Base-by-base conservation (phyloP, 148 eudicot genomes). In the Diospyros lotus region DNA sequence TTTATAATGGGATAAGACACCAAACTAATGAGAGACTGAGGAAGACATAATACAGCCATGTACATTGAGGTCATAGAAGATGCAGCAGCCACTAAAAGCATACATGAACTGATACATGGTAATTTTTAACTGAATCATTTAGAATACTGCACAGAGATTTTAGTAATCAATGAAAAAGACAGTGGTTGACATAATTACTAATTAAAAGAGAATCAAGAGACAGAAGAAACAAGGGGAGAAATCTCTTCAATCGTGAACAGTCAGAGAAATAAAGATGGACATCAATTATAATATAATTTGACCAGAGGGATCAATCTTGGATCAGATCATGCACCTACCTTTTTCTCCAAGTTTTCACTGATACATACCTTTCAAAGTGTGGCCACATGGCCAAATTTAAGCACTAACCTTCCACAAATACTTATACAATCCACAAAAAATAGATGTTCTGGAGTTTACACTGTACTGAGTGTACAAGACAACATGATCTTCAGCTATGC, bases 161-260 rank as follows among this genome's bases (percentile, higher is more conserved):
- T 39, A 51, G 63, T 15, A 56, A 58, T 44, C 38, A 41, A n/a
- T 15, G 48, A 39, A 15, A 15, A 71, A 72, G 17, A 17, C 17
- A 58, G 17, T 28, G 11, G 40, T 9, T 2, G 17, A 51, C 45
- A 51, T 38, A 46, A 69, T 51, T 69, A 52, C 55, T 12, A 5
- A 68, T 38, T 50, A 67, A 67, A 45, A 48, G 54, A 66, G 12
- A 68, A 28, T 52, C 6, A 68, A 10, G 71, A 68, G 18, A 41
- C 2, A 39, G 41, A 51, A 68, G 56, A 68, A 28, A 68, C 2
- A 55, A 68, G 28, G 41, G 42, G 43, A 9, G 71, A 51, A 4
- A 58, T 28, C n/a, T 50, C 38, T 50, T 68, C 43, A 68, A 68
- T 12, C 51, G 2, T 18, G 51, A n/a, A 68, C 17, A 12, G 60